A percentile compares a stretch with the other conserved stretches of the same genome.
Evolutionary conservation across 2,329 filamentous ascomycete species (phyloP).

Genomic region (Diaporthe capsici): DNA sequence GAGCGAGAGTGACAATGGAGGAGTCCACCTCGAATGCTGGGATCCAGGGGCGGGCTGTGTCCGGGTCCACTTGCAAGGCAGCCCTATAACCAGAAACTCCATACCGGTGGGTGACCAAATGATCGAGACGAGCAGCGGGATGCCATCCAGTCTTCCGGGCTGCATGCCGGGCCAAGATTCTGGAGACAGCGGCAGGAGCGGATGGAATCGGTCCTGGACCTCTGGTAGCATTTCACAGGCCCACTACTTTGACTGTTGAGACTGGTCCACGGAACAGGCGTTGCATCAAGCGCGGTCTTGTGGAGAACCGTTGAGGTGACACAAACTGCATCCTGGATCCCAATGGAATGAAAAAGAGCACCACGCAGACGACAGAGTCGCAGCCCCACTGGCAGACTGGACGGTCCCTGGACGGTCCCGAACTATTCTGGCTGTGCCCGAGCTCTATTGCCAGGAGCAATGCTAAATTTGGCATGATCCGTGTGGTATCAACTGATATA

Average conservation of each 20-base stretch:
- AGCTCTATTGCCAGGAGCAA: not conserved
- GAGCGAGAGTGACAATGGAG: not conserved
- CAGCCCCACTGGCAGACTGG: not conserved
- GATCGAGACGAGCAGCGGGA: not conserved
- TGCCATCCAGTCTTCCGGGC: not conserved
- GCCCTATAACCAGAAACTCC: constrained; percentile 5
- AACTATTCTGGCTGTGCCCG: not conserved
- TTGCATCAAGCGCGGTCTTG: not conserved
- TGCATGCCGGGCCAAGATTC: not conserved
- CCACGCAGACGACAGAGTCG: not conserved
- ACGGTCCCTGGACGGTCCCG: no score
- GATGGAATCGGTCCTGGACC: not conserved
- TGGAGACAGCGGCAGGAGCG: not conserved
- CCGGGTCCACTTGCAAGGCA: constrained; percentile 7
- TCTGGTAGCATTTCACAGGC: not conserved
- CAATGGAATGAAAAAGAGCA: not conserved
- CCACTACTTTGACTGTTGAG: not conserved
- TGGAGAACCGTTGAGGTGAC: not conserved
- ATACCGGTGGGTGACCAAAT: not conserved
- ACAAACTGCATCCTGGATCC: not conserved
- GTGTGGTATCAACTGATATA: not conserved
- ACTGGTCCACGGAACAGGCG: not conserved
- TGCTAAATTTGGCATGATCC: not conserved
- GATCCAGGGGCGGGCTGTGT: not conserved
- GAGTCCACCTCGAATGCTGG: not conserved